Evolutionary conservation across 805 yeast species (phyloP).

Genomic region (Kuraishia borneana): DNA sequence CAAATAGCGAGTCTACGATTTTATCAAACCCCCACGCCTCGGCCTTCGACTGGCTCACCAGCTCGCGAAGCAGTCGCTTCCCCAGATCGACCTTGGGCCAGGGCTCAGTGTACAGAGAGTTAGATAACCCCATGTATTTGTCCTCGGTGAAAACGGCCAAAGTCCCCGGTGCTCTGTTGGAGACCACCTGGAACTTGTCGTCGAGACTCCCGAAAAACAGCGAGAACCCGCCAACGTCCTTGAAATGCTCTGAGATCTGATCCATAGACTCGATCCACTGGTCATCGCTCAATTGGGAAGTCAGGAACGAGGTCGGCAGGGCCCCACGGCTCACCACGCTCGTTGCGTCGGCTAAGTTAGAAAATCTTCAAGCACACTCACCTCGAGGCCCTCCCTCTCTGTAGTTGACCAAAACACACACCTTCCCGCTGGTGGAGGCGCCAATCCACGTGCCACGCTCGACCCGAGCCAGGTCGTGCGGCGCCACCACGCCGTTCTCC

Average conservation of each 20-base stretch:
- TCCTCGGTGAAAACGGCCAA: slow-evolving; percentile 9
- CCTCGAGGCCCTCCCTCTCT: slow-evolving; percentile 33
- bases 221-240: slow-evolving; percentile 50
- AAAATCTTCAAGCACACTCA: not conserved
- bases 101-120: slow-evolving; percentile 51
- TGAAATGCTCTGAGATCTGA: slow-evolving; percentile 15
- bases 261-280: slow-evolving; percentile 33
- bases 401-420: slow-evolving; percentile 71
- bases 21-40: slow-evolving; percentile 18
- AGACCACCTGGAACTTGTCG: slow-evolving; percentile 28
- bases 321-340: slow-evolving; percentile 31
- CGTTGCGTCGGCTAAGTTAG: slow-evolving; percentile 2
- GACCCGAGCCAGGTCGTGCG: slow-evolving; percentile 59
- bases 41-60: slow-evolving; percentile 15
- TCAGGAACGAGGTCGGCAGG: slow-evolving; percentile 28
- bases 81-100: slow-evolving; percentile 72
- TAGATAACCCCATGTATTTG: slow-evolving; percentile 45
- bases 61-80: slow-evolving; percentile 43
- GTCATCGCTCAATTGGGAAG: slow-evolving; percentile 18
- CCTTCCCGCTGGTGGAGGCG: slow-evolving; percentile 34
- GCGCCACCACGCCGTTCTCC: slow-evolving; percentile 40
- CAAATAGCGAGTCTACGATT: slow-evolving; percentile 41
- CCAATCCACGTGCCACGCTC: slow-evolving; percentile 95
- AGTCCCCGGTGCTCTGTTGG: slow-evolving; percentile 31
- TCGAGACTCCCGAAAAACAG: slow-evolving; percentile 41